phyloP scores from a whole-genome alignment of 2,329 filamentous ascomycete genomes.

The Hypoxylon sp. region DNA sequence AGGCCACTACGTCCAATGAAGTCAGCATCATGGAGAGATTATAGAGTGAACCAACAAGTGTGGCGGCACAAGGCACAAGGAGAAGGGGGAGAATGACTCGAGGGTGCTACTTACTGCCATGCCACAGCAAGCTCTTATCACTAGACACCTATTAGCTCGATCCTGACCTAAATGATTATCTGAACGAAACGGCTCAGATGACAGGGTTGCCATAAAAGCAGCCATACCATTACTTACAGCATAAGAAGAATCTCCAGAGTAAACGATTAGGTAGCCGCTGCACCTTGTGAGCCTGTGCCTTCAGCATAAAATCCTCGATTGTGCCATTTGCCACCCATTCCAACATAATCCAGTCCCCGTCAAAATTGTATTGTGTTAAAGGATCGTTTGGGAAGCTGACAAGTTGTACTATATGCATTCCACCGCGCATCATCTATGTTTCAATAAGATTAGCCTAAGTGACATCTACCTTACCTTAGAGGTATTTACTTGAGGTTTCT shows the following conservation, averaged over 20 bases:
- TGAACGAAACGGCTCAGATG: background rate
- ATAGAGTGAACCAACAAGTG: background rate
- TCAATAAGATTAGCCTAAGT: background rate
- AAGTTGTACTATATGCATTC: constrained; percentile 22
- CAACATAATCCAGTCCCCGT: constrained; percentile 3
- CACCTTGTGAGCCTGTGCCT: background rate
- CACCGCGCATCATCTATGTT: constrained; percentile 14
- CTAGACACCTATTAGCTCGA: constrained; percentile 25
- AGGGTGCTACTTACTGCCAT: constrained; percentile 22
- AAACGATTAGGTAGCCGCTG: constrained; percentile 25
- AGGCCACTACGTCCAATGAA: constrained; percentile 28
- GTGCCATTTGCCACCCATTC: constrained; percentile 31
- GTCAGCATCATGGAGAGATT: constrained; percentile 10
- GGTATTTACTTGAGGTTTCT: background rate
- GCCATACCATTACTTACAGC: constrained; percentile 25
- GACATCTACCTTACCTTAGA: background rate
- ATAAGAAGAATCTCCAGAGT: constrained; percentile 36
- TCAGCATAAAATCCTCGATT: background rate
- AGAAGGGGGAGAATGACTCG: background rate
- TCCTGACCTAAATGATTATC: background rate
- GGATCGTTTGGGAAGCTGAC: constrained; percentile 18
- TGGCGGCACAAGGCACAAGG: background rate
- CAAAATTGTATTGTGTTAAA: background rate
- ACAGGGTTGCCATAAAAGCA: background rate
- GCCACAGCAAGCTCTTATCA: constrained; percentile 24